These are phyloP conservation scores for Stylosanthes scabra DNA, from an alignment of 331 rosid species.

Conservation along the genomic window DNA sequence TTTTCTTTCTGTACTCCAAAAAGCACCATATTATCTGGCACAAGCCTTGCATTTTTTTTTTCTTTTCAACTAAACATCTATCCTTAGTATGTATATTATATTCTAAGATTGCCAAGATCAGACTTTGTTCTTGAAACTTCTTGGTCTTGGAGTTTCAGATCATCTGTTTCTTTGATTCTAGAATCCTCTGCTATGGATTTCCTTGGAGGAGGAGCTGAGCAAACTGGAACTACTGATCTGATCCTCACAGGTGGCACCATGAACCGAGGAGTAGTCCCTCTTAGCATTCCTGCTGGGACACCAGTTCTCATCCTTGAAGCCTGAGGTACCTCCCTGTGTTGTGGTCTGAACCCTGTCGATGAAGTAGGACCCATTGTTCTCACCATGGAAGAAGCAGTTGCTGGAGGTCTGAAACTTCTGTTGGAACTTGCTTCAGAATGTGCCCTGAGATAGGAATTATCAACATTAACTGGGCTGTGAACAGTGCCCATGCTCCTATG, in stretches of 20 bases:
- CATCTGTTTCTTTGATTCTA: slow-evolving; percentile 44
- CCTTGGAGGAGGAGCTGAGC: slow-evolving; percentile 81
- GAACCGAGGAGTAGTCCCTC: slow-evolving; percentile 47
- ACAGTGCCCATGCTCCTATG: slow-evolving; percentile 41
- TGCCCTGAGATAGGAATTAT: slow-evolving; percentile 41
- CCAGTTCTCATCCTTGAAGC: slow-evolving; percentile 62
- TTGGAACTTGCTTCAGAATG: slow-evolving; percentile 46
- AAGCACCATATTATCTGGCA: slow-evolving; percentile 40
- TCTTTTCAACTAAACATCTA: slow-evolving; percentile 5
- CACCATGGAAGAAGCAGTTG: slow-evolving; percentile 49
- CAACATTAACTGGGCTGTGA: slow-evolving; percentile 41
- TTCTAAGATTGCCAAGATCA: slow-evolving; percentile 52
- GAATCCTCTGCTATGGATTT: slow-evolving; percentile 39
- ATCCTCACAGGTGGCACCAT: slow-evolving; percentile 85
- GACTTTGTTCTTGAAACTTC: slow-evolving; percentile 48
- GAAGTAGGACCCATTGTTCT: slow-evolving; percentile 51
- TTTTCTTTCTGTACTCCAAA: slow-evolving; percentile 22
- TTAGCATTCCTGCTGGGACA: slow-evolving; percentile 46
- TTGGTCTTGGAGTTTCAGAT: slow-evolving; percentile 39
- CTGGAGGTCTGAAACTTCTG: slow-evolving; percentile 50
- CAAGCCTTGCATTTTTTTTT: slow-evolving; percentile 5
- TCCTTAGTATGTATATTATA: slow-evolving; percentile 40
- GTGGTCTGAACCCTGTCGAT: slow-evolving; percentile 46
- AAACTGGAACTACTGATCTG: slow-evolving; percentile 83
- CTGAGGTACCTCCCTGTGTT: slow-evolving; percentile 39